phyloP scores from a whole-genome alignment of 805 yeast species.

The Candida andamanensis region DNA sequence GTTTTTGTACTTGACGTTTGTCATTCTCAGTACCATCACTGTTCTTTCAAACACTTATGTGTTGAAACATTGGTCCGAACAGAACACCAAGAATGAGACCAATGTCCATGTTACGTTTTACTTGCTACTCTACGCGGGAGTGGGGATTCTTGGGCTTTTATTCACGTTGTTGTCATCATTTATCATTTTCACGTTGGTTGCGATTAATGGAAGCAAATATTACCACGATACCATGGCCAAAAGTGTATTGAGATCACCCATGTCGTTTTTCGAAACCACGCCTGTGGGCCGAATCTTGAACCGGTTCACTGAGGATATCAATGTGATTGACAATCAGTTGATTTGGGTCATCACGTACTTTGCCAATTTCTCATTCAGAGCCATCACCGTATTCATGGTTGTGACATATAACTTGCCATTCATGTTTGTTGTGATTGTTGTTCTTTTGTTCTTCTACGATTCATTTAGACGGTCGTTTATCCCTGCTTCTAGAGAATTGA shows the following conservation, averaged over 20 bases:
- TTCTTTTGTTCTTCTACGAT: constrained; percentile 25
- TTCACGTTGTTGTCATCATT: constrained; percentile 23
- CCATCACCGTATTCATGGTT: constrained; percentile 24
- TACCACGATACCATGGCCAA: constrained; percentile 35
- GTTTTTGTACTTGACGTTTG: constrained; percentile 18
- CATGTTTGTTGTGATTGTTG: constrained; percentile 24
- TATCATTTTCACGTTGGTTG: constrained; percentile 27
- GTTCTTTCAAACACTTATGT: constrained; percentile 22
- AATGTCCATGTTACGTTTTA: constrained; percentile 21
- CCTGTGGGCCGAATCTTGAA: constrained; percentile 37
- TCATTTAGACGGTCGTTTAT: constrained; percentile 26
- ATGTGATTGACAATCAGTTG: constrained; percentile 26
- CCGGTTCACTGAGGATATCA: constrained; percentile 35
- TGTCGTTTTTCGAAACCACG: constrained; percentile 39
- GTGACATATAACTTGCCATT: constrained; percentile 28
- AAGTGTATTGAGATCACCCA: constrained; percentile 32
- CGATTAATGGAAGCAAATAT: constrained; percentile 24
- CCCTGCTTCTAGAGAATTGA: constrained; percentile 32
- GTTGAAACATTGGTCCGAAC: constrained; percentile 34
- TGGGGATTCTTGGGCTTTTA: constrained; percentile 26
- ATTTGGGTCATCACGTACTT: constrained; percentile 27
- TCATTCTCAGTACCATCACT: constrained; percentile 16
- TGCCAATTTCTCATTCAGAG: constrained; percentile 17
- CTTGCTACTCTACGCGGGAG: constrained; percentile 20
- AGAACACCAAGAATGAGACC: constrained; percentile 18